Percentiles rank a stretch among this genome's conserved stretches.
Evolutionary conservation across 2,329 filamentous ascomycete genomes (phyloP).

Genomic region (Delphinella strobiligena): DNA sequence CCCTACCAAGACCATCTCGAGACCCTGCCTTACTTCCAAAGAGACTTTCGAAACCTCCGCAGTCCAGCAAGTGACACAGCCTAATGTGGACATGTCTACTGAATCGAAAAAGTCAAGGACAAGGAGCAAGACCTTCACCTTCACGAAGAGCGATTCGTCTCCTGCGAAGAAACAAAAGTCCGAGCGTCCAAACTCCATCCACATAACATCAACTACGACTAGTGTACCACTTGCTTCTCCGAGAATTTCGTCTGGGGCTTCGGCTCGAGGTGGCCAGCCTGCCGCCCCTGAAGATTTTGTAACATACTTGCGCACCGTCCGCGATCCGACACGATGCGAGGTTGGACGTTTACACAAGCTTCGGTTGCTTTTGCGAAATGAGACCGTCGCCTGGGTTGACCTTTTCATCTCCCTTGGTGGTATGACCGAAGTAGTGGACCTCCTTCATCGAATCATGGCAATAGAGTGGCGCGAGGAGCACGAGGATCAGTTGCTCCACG

Average conservation of each 20-base stretch:
- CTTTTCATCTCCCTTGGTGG: slow-evolving; percentile 79
- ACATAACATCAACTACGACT: too few relatives aligned
- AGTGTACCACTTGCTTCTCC: neutral
- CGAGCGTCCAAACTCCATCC: slow-evolving; percentile 41
- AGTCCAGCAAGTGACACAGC: neutral
- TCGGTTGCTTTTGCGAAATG: slow-evolving; percentile 76
- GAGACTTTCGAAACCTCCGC: slow-evolving; percentile 1
- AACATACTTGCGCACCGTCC: slow-evolving; percentile 66
- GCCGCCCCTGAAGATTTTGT: slow-evolving; percentile 76
- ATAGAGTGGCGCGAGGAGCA: slow-evolving; percentile 98
- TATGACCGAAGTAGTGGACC: slow-evolving; percentile 78
- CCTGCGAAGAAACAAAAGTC: slow-evolving; percentile 68
- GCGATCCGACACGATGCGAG: slow-evolving; percentile 72
- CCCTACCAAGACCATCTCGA: slow-evolving; percentile 8
- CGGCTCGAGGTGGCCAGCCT: slow-evolving; percentile 47
- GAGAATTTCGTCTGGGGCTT: slow-evolving; percentile 4
- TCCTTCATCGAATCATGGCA: slow-evolving; percentile 84
- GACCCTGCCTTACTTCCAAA: slow-evolving; percentile 4
- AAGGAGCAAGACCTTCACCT: slow-evolving; percentile 66
- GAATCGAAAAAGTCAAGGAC: slow-evolving; percentile 30
- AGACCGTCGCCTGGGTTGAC: slow-evolving; percentile 93
- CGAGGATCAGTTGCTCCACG: slow-evolving; percentile 84
- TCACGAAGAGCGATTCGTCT: slow-evolving; percentile 56
- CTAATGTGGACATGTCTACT: slow-evolving; percentile 13
- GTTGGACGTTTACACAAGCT: slow-evolving; percentile 95